Conservation (phyloP, 1,284 basidiomycete species). For the Ganoderma lingzhi region DNA sequence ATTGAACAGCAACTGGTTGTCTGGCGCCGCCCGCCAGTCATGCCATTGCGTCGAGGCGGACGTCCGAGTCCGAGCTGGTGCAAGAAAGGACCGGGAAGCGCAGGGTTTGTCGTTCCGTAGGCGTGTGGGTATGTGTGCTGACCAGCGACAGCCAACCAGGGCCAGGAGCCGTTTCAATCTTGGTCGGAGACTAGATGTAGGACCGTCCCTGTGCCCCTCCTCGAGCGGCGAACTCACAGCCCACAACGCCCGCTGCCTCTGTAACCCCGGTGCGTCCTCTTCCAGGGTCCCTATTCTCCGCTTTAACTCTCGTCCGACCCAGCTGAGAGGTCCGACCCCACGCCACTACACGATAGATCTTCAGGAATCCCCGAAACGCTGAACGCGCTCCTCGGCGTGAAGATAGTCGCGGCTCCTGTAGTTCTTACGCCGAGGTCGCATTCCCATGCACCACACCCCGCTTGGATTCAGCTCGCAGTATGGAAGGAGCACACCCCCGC, state of each 20-base stretch:
- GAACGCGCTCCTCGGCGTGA: constrained; percentile 17
- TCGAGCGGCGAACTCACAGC: constrained; percentile 12
- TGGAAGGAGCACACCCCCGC: not conserved
- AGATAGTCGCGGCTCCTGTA: constrained; percentile 21
- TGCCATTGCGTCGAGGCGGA: constrained; percentile 8
- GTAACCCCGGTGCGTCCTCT: constrained; percentile 14
- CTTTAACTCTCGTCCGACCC: constrained; percentile 25
- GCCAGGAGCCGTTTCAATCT: constrained; percentile 14
- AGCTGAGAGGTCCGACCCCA: constrained; percentile 21
- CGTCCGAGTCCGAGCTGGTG: not conserved
- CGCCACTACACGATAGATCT: constrained; percentile 26
- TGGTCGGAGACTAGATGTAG: constrained; percentile 16
- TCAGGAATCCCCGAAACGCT: constrained; percentile 24
- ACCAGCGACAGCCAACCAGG: constrained; percentile 1
- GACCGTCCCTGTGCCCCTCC: constrained; percentile 4
- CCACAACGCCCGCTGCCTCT: constrained; percentile 4
- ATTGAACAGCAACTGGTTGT: constrained; percentile 23
- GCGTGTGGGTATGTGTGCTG: constrained; percentile 9
- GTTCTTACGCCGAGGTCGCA: constrained; percentile 23
- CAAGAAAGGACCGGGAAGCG: constrained; percentile 1
- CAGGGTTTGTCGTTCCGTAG: constrained; percentile 9
- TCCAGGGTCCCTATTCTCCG: constrained; percentile 31
- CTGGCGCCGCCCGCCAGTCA: constrained; percentile 24
- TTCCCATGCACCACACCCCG: constrained; percentile 22
- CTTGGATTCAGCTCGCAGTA: not conserved